Percentiles rank a stretch among this genome's conserved stretches.
Evolutionary conservation across 306 rosid genomes (phyloP).

Genomic region (Crotalaria pallida): DNA sequence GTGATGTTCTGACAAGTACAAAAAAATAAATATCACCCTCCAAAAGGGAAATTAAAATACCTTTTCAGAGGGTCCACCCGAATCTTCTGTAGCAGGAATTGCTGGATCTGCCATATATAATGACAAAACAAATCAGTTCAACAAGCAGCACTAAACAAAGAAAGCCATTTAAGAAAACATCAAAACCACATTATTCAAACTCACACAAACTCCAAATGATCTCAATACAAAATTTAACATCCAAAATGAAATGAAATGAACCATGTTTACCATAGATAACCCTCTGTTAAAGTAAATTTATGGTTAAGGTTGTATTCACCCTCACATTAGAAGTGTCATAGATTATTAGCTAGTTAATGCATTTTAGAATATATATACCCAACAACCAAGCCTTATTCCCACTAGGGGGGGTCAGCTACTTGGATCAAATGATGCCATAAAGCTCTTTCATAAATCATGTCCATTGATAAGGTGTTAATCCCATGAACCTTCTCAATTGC

Average conservation of each 20-base stretch:
- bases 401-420: too few species aligned
- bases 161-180: neutral
- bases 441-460: too few species aligned
- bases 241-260: neutral
- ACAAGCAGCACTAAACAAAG: neutral
- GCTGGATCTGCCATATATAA: conserved; percentile 50
- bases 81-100: conserved; percentile 39
- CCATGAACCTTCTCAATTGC: too few species aligned
- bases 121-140: conserved; percentile 9
- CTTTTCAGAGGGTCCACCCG: conserved; percentile 57
- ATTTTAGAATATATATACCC: too few species aligned
- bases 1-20: neutral
- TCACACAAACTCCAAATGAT: neutral
- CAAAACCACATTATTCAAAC: neutral
- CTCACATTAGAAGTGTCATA: too few species aligned
- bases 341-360: too few species aligned
- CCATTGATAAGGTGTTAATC: too few species aligned
- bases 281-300: too few species aligned
- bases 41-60: conserved; percentile 27
- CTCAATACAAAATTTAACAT: neutral
- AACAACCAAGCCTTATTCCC: too few species aligned
- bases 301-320: too few species aligned
- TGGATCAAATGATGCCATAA: too few species aligned
- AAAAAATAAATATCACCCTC: neutral
- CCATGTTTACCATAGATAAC: neutral